Evolutionary conservation across 1,284 basidiomycete species (phyloP), one percentile per base, ranked within the genome.

Genomic region (Leucoagaricus sp.): DNA sequence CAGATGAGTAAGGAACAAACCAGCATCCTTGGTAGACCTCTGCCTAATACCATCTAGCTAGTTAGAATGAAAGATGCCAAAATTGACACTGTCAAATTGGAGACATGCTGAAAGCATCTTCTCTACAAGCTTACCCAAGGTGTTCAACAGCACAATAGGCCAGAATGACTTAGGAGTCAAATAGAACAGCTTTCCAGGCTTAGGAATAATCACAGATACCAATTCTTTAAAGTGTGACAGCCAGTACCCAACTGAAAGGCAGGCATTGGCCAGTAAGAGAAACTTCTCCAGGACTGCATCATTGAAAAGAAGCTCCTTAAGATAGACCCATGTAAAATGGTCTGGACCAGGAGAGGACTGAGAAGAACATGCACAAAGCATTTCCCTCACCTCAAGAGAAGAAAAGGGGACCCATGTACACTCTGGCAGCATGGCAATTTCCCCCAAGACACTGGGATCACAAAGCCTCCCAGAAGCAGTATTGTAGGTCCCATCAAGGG

Each of bases 161-260:
- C 13, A 13, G 29, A 31, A 33, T 5, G 29, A 9, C 10, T 48
- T 48, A 29, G 46, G n/a, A 15, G 38, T 40, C 7, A 17, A 8
- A 17, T 40, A n/a, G 38, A 17, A n/a, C 12, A 5, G 5, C 8
- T 9, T n/a, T 17, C 38, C n/a, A 5, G n/a, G 8, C 7, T 40
- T 40, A 12, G 7, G 7, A 49, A 33, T 23, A 25, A 7, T 33
- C 31, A 12, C 7, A 33, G 29, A 57, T 4, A 52, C 4, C 0
- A 41, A 57, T 17, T 46, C 41, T 21, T 53, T 60, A 34, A 60
- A 60, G 26, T 57, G n/a, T 2, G n/a, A 19, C 3, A 49, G 50
- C 52, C 55, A 57, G 31, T 59, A 45, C 2, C 57, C 58, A 12
- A 52, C 48, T 31, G 1, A n/a, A 4, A 55, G 26, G 51, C 55